Evolutionary conservation across 805 yeast species (phyloP), one percentile per base, ranked within the genome.

Genomic region (Saturnispora silvae): DNA sequence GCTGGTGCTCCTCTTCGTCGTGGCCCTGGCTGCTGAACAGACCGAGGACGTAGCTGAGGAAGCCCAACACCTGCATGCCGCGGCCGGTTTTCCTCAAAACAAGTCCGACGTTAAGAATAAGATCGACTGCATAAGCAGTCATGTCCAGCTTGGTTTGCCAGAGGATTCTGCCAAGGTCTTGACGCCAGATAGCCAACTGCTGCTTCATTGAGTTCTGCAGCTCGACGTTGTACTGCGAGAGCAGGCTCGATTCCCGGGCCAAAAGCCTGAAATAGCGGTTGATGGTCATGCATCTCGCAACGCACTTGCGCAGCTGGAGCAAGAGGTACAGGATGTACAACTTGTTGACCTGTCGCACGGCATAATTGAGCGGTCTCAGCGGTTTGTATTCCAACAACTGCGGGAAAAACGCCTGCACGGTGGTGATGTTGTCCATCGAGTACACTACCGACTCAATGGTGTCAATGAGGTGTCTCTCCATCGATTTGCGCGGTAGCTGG

Each of bases 21-120:
- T 31, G 23, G 16, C 15, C 14, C 6, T n/a, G 20, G 13, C 24
- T 24, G 15, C 39, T 24, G n/a, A 30, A 19, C 11, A 36, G 16
- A 14, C 28, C 28, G 8, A 36, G 13, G 3, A 36, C 13, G 25
- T 31, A 36, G n/a, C 30, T 31, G 17, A 36, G 6, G 19, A 25
- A 13, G 3, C 34, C 39, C 8, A 36, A 16, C 3, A 36, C n/a
- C n/a, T 36, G 19, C 25, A 36, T 25, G 20, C 18, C 16, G 69
- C 45, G 82, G 92, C 49, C 80, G 73, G 37, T 72, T 14, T 36
- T 42, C 9, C 48, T 44, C 26, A 39, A 44, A 6, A 55, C 44
- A 15, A 58, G 40, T 23, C 47, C 51, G 23, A 56, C 28, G 31
- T 54, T 55, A 25, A 59, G 35, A 1, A 56, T 23, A 7, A 59